These are phyloP conservation scores for Podila epicladia DNA, from an alignment of 192 early-diverging fungal genomes.

Conservation along the genomic window DNA sequence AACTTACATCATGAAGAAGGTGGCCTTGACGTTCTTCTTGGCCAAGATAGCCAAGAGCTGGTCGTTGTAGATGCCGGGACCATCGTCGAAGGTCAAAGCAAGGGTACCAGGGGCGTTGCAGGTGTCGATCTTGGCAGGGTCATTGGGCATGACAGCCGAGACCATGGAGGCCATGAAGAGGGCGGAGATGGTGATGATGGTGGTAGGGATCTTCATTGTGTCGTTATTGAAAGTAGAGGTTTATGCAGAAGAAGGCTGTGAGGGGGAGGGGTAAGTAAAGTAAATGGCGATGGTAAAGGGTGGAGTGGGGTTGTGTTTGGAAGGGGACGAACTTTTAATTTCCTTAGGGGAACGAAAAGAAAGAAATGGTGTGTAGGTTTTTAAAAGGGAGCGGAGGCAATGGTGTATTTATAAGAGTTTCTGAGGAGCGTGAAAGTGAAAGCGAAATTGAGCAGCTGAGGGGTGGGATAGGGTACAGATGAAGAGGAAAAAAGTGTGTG, in stretches of 20 bases:
- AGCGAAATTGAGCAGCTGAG: neutral
- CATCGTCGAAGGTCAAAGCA: constrained; percentile 67
- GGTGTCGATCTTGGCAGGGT: constrained; percentile 38
- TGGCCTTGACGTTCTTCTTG: constrained; percentile 66
- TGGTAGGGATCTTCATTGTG: constrained; percentile 38
- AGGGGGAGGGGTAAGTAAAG: neutral
- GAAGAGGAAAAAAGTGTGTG: too few species aligned
- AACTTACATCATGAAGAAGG: constrained; percentile 71
- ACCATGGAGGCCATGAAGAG: constrained; percentile 32
- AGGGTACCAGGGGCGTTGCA: constrained; percentile 38
- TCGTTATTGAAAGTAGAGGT: neutral
- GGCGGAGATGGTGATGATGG: constrained; percentile 29
- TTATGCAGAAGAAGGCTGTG: neutral
- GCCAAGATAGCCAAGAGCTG: constrained; percentile 60
- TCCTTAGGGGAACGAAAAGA: constrained; percentile 4
- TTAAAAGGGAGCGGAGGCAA: neutral
- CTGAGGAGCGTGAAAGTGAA: neutral
- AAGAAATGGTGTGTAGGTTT: neutral
- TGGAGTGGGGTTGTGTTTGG: too few species aligned
- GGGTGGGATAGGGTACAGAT: neutral
- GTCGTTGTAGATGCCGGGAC: constrained; percentile 57
- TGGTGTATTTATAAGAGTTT: constrained; percentile 18
- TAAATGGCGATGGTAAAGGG: neutral
- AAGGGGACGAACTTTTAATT: constrained; percentile 4
- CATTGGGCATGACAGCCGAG: constrained; percentile 27